Evolutionary conservation across 2,329 filamentous ascomycete species (phyloP).

Genomic region (Dryadomyces sulphureus): DNA sequence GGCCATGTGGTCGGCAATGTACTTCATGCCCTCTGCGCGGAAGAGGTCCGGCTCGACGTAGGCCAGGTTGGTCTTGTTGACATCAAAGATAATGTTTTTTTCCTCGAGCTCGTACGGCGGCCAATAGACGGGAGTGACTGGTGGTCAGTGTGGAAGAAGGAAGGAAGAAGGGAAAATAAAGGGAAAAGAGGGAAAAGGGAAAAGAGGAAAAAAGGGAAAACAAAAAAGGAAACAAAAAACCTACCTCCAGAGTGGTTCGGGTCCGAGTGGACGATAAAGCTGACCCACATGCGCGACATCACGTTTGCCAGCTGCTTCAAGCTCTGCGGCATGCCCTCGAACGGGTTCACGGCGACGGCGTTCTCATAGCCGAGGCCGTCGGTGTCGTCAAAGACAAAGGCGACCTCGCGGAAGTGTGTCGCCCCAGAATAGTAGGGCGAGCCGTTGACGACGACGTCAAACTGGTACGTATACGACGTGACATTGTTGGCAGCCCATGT

Average conservation of each 20-base stretch:
- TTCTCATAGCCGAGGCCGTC: slow-evolving; percentile 17
- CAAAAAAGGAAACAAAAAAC: slow-evolving; percentile 4
- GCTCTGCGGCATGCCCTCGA: slow-evolving; percentile 26
- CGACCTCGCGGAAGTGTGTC: slow-evolving; percentile 33
- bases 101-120: slow-evolving; percentile 21
- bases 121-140: slow-evolving; percentile 18
- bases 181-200: neutral
- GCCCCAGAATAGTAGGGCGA: slow-evolving; percentile 23
- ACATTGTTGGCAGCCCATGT: slow-evolving; percentile 20
- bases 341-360: neutral
- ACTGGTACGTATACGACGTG: slow-evolving; percentile 32
- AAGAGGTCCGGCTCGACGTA: slow-evolving; percentile 29
- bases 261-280: slow-evolving; percentile 26
- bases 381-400: slow-evolving; percentile 36
- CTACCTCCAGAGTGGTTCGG: slow-evolving; percentile 21
- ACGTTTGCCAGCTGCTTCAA: slow-evolving; percentile 22
- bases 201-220: neutral
- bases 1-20: neutral
- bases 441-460: slow-evolving; percentile 30
- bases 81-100: slow-evolving; percentile 29
- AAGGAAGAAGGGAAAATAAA: neutral
- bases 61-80: slow-evolving; percentile 18
- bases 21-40: slow-evolving; percentile 26
- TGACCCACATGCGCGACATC: slow-evolving; percentile 22
- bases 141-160: slow-evolving; percentile 7